Base-by-base conservation (phyloP, 164 flowering plant species). In the Chloranthus sessilifolius region DNA sequence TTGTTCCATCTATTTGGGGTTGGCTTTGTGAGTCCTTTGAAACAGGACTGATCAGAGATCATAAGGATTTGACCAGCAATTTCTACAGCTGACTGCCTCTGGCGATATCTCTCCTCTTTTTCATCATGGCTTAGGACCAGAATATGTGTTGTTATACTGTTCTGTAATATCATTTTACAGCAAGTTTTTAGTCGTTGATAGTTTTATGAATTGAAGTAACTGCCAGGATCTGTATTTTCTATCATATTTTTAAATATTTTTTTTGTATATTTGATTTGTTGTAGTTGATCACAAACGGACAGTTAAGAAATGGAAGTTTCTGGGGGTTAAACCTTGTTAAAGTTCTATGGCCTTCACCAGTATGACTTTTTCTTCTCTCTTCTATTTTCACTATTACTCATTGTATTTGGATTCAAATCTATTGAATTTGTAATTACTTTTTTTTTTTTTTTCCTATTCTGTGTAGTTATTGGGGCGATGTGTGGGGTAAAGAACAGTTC, bases 271-370 rank as follows among this genome's bases (percentile, higher is more conserved):
- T n/a, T n/a, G n/a, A n/a, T n/a, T n/a, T n/a, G n/a, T n/a, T n/a
- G n/a, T n/a, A n/a, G n/a, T n/a, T n/a, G n/a, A n/a, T n/a, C n/a
- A n/a, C n/a, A n/a, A n/a, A n/a, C n/a, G n/a, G n/a, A n/a, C n/a
- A n/a, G n/a, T n/a, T n/a, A n/a, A n/a, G n/a, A n/a, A 59, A 84
- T 84, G 92, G 88, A 81, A 50, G 75, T 53, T 46, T 58, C 58
- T 19, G 85, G 82, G 64, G 92, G 88, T 37, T 84, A 77, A 75
- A 40, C 25, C 47, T 68, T 59, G 54, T 47, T 20, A 4, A 17
- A 38, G 52, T 66, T 74, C 61, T 68, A 76, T 81, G 77, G 80
- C 76, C 71, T 69, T 70, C 59, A 67, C 59, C 26, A 80, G 88
- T 81, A 68, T 23, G 50, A 7, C n/a, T 30, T 55, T 28, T 51